phyloP scores from a whole-genome alignment of 768 basidiomycete genomes.

The Botryobasidium botryosum region DNA sequence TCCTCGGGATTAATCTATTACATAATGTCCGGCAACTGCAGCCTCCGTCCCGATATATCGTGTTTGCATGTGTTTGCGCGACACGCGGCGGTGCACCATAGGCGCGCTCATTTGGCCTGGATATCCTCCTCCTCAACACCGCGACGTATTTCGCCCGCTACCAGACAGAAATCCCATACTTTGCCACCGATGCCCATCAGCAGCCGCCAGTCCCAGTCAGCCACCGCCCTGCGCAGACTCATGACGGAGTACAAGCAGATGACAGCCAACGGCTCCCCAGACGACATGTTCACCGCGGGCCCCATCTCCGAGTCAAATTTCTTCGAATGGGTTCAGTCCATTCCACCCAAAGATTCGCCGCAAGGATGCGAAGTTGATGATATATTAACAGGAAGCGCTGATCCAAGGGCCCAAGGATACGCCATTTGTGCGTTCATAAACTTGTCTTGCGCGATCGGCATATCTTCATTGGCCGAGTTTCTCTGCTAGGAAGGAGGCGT shows the following conservation, averaged over 20 bases:
- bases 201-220: constrained; percentile 11
- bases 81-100: too few species aligned
- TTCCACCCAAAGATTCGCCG: too few species aligned
- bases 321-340: constrained; percentile 41
- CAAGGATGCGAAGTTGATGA: too few species aligned
- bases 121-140: too few species aligned
- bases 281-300: constrained; percentile 94
- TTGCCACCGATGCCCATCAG: too few species aligned
- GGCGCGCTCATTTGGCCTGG: too few species aligned
- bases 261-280: constrained; percentile 69
- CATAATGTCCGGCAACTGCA: too few species aligned
- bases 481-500: constrained; percentile 72
- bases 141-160: too few species aligned
- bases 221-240: constrained; percentile 66
- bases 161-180: too few species aligned
- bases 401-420: constrained; percentile 90
- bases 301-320: constrained; percentile 86
- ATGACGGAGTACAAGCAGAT: constrained; percentile 91
- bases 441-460: constrained; percentile 3
- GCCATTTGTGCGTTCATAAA: constrained; percentile 50
- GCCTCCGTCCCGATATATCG: too few species aligned
- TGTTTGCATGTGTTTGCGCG: too few species aligned
- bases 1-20: too few species aligned
- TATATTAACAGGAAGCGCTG: constrained; percentile 91
- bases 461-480: neutral